Evolutionary conservation across 352 stramenopile genomes (phyloP).

Genomic region (Thraustochytrium striatum): DNA sequence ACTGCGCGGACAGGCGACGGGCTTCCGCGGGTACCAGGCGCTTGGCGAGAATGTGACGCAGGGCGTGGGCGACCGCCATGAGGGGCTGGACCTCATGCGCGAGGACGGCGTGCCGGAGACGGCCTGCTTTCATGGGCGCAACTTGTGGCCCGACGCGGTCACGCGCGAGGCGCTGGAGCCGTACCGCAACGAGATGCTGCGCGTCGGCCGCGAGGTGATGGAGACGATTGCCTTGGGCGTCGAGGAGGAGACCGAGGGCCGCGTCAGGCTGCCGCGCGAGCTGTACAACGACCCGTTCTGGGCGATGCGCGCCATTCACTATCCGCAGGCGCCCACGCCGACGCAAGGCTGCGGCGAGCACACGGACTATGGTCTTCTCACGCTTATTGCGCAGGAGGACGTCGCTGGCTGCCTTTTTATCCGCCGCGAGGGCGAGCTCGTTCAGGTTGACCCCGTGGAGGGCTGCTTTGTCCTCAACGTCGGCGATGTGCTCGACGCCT

Average conservation of each 20-base stretch:
- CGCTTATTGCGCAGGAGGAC: slow-evolving; percentile 57
- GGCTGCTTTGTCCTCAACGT: slow-evolving; percentile 60
- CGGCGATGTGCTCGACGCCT: slow-evolving; percentile 60
- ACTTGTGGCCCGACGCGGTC: slow-evolving; percentile 4
- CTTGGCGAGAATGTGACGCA: slow-evolving; percentile 52
- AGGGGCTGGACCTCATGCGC: slow-evolving; percentile 58
- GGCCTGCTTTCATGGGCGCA: slow-evolving; percentile 32
- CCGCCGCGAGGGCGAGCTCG: slow-evolving; percentile 47
- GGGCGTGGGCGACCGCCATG: slow-evolving; percentile 55
- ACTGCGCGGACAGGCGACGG: slow-evolving; percentile 51
- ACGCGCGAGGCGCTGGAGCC: background rate
- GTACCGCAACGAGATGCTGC: background rate
- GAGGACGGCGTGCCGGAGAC: slow-evolving; percentile 53
- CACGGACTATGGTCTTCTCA: slow-evolving; percentile 58
- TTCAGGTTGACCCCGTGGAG: slow-evolving; percentile 54
- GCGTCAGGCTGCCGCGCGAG: background rate
- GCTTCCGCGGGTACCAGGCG: slow-evolving; percentile 56
- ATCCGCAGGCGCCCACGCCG: background rate
- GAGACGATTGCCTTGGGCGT: background rate
- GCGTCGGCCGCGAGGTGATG: slow-evolving; percentile 1
- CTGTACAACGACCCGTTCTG: slow-evolving; percentile 36
- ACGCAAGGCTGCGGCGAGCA: slow-evolving; percentile 53
- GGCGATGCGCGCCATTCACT: slow-evolving; percentile 48
- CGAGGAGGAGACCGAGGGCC: background rate
- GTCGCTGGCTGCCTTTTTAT: slow-evolving; percentile 49